Evolutionary conservation across 1,139 yeast species (phyloP).

Genomic region (Geotrichum restrictum): DNA sequence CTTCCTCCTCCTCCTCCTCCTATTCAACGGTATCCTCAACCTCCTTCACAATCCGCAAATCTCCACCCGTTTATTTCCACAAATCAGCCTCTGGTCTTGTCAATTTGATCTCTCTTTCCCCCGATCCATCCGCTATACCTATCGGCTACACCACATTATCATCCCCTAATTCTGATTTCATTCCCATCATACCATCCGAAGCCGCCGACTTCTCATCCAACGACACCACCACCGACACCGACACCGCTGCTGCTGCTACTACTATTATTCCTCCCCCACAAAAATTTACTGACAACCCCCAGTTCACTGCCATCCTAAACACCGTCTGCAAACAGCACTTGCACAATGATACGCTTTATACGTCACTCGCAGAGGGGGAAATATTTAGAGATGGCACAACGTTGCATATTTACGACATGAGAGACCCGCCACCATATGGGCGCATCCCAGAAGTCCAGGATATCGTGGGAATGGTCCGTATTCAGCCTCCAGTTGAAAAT

Average conservation of each 20-base stretch:
- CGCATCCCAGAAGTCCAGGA: constrained; percentile 71
- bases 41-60: not conserved
- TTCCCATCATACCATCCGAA: constrained; percentile 23
- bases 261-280: constrained; percentile 14
- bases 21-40: too few relatives aligned
- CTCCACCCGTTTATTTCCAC: constrained; percentile 15
- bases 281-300: constrained; percentile 15
- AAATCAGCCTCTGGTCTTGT: not conserved
- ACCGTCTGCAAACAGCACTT: constrained; percentile 35
- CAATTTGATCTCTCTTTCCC: constrained; percentile 13
- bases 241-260: constrained; percentile 18
- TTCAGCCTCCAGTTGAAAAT: constrained; percentile 41
- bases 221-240: constrained; percentile 23
- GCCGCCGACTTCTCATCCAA: constrained; percentile 28
- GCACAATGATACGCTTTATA: constrained; percentile 54
- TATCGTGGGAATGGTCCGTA: constrained; percentile 61
- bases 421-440: constrained; percentile 63
- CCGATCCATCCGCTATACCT: constrained; percentile 9
- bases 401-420: constrained; percentile 52
- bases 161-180: too few relatives aligned
- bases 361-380: constrained; percentile 59
- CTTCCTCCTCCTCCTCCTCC: too few relatives aligned
- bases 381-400: constrained; percentile 32
- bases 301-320: constrained; percentile 35
- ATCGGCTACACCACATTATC: constrained; percentile 16